Conservation (phyloP, 2,329 filamentous ascomycete genomes). For the Curvularia lunata region DNA sequence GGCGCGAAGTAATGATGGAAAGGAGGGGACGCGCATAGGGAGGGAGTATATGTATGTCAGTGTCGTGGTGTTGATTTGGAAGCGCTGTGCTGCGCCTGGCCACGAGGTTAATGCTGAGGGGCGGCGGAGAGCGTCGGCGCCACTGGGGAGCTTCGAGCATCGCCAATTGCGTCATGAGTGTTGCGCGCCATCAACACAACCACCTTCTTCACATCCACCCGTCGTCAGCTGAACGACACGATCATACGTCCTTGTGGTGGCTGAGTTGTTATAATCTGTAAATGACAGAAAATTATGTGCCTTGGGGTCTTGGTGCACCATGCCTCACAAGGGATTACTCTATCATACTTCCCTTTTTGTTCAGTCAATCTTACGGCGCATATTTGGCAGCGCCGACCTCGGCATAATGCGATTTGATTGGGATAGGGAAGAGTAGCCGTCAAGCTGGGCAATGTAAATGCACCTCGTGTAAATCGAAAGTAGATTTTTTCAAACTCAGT, state of each 20-base stretch:
- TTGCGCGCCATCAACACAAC: conserved; percentile 8
- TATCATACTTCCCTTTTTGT: not conserved
- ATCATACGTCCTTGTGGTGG: not conserved
- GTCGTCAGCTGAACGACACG: not conserved
- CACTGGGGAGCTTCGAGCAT: conserved; percentile 28
- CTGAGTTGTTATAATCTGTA: not conserved
- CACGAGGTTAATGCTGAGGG: conserved; percentile 25
- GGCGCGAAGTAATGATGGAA: conserved; percentile 56
- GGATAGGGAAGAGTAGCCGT: not conserved
- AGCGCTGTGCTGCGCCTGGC: not conserved
- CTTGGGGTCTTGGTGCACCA: not conserved
- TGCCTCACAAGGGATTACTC: not conserved
- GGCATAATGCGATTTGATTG: not conserved
- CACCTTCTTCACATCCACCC: not conserved
- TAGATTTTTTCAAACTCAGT: not conserved
- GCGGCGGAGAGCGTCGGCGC: conserved; percentile 38
- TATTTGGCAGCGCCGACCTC: not conserved
- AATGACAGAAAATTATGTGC: not conserved
- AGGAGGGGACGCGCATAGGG: conserved; percentile 58
- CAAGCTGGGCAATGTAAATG: not conserved
- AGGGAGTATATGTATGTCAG: not conserved
- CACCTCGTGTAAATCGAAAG: not conserved
- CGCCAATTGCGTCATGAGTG: conserved; percentile 40
- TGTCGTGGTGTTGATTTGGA: conserved; percentile 8
- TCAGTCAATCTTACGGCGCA: not conserved